A percentile compares a stretch with the other conserved stretches of the same genome.
These are phyloP conservation scores for Penicillium maclennaniae DNA, from an alignment of 495 filamentous ascomycete genomes.

Conservation along the genomic window DNA sequence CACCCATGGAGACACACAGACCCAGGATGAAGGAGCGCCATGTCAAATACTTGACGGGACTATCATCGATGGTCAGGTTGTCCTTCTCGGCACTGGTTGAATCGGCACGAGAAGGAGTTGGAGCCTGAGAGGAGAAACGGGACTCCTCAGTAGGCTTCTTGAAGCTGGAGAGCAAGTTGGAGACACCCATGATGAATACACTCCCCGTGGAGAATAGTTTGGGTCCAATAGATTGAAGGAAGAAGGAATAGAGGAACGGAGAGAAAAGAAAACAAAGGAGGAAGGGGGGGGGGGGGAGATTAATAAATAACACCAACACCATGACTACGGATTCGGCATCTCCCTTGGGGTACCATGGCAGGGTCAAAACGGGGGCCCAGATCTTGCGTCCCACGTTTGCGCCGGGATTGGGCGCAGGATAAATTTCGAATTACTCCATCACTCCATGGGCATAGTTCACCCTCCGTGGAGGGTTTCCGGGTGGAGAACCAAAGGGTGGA, in stretches of 20 bases:
- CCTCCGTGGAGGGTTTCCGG: slow-evolving; percentile 16
- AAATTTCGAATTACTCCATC: slow-evolving; percentile 19
- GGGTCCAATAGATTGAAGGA: slow-evolving; percentile 1
- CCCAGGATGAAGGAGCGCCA: slow-evolving; percentile 50
- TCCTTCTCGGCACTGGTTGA: slow-evolving; percentile 38
- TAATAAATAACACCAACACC: slow-evolving; percentile 27
- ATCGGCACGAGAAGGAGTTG: slow-evolving; percentile 38
- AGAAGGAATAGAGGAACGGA: slow-evolving; percentile 10
- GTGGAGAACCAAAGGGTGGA: slow-evolving; percentile 24
- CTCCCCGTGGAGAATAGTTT: neutral
- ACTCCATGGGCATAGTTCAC: slow-evolving; percentile 25
- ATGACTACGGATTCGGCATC: slow-evolving; percentile 21
- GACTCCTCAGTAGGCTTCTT: slow-evolving; percentile 31
- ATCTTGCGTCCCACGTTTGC: slow-evolving; percentile 32
- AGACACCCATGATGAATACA: slow-evolving; percentile 35
- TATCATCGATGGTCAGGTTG: slow-evolving; percentile 39
- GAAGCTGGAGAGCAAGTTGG: neutral
- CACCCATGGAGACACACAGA: slow-evolving; percentile 61
- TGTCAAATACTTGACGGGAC: slow-evolving; percentile 46
- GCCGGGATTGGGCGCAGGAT: slow-evolving; percentile 23
- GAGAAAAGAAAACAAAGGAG: slow-evolving; percentile 9
- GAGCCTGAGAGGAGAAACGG: slow-evolving; percentile 31
- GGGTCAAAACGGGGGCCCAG: slow-evolving; percentile 36
- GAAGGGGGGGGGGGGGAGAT: slow-evolving; percentile 6
- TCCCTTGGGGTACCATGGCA: slow-evolving; percentile 34